A percentile compares a stretch with the other conserved stretches of the same genome.
Evolutionary conservation across 2,329 filamentous ascomycete species (phyloP).

Genomic region (Diaporthe ilicicola): DNA sequence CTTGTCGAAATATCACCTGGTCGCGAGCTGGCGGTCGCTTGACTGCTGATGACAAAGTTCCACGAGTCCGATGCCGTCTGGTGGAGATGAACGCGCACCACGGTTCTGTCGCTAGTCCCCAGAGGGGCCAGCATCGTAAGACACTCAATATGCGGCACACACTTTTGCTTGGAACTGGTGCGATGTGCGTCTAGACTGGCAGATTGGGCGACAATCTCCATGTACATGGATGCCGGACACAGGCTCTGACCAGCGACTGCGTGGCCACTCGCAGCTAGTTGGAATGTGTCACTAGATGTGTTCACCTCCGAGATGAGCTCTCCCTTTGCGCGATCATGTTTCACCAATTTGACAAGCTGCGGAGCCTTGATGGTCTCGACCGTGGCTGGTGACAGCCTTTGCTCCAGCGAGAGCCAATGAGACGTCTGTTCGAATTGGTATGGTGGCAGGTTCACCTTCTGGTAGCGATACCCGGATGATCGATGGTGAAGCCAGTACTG

Average conservation of each 20-base stretch:
- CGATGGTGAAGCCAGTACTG: constrained; percentile 40
- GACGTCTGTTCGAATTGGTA: constrained; percentile 42
- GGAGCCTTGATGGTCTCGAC: not conserved
- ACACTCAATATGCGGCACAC: not conserved
- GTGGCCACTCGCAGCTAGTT: constrained; percentile 37
- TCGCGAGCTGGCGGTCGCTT: not conserved
- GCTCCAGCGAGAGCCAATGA: constrained; percentile 35
- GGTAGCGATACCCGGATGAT: constrained; percentile 1
- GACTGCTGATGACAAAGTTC: constrained; percentile 7
- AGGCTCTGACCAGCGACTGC: constrained; percentile 38
- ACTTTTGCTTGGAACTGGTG: not conserved
- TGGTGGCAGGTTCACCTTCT: constrained; percentile 38
- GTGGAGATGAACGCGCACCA: constrained; percentile 1
- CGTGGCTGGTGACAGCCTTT: constrained; percentile 27
- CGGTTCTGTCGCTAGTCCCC: not conserved
- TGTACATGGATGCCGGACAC: constrained; percentile 41
- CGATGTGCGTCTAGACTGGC: not conserved
- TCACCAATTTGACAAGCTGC: not conserved
- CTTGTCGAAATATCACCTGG: not conserved
- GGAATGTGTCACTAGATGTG: constrained; percentile 34
- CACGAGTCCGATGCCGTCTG: not conserved
- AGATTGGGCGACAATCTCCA: constrained; percentile 38
- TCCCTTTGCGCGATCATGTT: not conserved
- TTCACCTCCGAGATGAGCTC: constrained; percentile 27
- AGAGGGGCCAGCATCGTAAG: constrained; percentile 1